Base-by-base conservation (phyloP, 345 rosid genomes). In the Eucalyptus curtisii region DNA sequence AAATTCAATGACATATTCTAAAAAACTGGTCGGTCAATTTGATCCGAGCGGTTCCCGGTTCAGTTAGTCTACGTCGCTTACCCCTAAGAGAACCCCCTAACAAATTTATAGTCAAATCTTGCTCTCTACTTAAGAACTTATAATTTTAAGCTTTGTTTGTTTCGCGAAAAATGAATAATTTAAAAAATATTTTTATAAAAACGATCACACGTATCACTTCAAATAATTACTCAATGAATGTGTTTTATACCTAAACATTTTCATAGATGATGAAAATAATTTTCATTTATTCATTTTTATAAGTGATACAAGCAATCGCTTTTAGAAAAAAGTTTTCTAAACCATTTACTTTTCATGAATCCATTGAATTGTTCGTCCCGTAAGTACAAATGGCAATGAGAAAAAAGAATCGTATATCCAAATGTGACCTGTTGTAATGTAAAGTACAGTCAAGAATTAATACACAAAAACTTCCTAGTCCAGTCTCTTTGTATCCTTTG, bases 51-150 rank as follows among this genome's bases (percentile, higher is more conserved):
- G 0, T 52, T 52, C 57, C 24, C 10, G 1, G 1, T 55, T 24
- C 0, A 0, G 6, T 55, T 10, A 55, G 0, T 9, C 61, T 24
- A 9, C 0, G 7, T 20, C 1, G 0, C 6, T 24, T 5, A 24
- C 61, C 13, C 27, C 6, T 1, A 1, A 64, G 40, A n/a, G n/a
- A n/a, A n/a, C 10, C 40, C 16, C 16, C 10, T n/a, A 64, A 17
- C 20, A 64, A 3, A 7, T 64, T 14, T 61, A 61, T 61, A 61
- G 33, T 61, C 16, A 61, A 61, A 61, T 12, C 33, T 27, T 30
- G 8, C 68, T 61, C 64, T 57, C 31, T 0, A 12, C 2, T 25
- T 50, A 50, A 7, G 8, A 52, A 17, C 55, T 52, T 19, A 52
- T 27, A 59, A 0, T 59, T 27, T 59, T 27, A 27, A 13, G 2